Base-by-base conservation (phyloP, 208 protist species). In the Leishmania tropica region DNA sequence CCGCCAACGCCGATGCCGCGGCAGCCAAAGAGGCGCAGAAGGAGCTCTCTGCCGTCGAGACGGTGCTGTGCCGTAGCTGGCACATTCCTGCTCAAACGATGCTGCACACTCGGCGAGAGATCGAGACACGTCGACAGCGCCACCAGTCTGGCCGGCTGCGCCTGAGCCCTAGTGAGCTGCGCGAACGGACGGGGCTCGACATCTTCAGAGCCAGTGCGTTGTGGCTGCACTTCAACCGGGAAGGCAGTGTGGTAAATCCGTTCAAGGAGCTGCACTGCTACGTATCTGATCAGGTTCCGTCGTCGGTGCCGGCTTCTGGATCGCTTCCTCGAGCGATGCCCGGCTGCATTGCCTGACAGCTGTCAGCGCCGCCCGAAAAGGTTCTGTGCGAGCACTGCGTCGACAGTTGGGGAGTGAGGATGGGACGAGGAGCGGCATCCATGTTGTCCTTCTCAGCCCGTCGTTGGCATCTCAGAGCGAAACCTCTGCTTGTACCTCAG, bases 171-270 rank as follows among this genome's bases (percentile, higher is more conserved):
- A 89, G 94, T 37, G 87, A 96, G 76, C 78, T 97, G 64, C 83
- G 92, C 3, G 75, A 86, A 54, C 76, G 95, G 80, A 88, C 92
- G 1, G 84, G 85, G 3, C 81, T 95, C 40, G 94, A 97, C 80
- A 94, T 96, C 71, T 96, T 97, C 81, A 87, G 94, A 11, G 86
- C 92, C 31, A 92, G 89, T 64, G 92, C 91, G 47, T 71, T 96
- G 85, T 96, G 94, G 94, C 65, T 81, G 60, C 79, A 86, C 74
- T 92, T 94, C 62, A 58, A 75, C 37, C 53, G 67, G 37, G 65
- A 81, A 19, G 89, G 88, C 13, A 48, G 86, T 65, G 83, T 96
- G 10, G 40, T 40, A n/a, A 92, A 91, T 58, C 80, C 85, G 4
- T 72, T 67, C 31, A 21, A 42, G 31, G 19, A 67, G 60, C 82